Conservation (phyloP, 768 basidiomycete species). For the Tulasnella sp. region DNA sequence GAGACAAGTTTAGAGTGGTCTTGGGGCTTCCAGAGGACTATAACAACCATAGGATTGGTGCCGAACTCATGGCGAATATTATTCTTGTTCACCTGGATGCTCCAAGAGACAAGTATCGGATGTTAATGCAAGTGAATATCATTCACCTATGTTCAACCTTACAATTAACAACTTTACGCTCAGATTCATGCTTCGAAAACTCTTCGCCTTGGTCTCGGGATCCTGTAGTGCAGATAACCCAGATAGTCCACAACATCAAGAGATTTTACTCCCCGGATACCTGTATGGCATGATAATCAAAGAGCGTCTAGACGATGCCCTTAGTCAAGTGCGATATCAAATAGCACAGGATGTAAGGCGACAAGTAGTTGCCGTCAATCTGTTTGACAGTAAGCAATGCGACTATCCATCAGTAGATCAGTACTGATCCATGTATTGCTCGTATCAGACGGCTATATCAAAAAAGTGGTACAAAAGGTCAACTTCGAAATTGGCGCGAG, state of each 20-base stretch:
- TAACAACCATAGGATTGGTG: constrained; percentile 69
- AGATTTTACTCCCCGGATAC: constrained; percentile 84
- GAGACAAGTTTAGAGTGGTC: constrained; percentile 92
- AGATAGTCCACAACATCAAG: constrained; percentile 97
- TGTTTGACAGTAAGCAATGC: constrained; percentile 59
- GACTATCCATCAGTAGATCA: not conserved
- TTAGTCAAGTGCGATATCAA: constrained; percentile 31
- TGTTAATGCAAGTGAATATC: constrained; percentile 62
- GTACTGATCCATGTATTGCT: constrained; percentile 9
- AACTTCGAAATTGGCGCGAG: constrained; percentile 87
- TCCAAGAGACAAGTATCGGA: constrained; percentile 84
- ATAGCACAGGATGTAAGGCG: constrained; percentile 61
- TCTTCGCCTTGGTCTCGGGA: constrained; percentile 81
- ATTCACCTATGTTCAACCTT: not conserved
- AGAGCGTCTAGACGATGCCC: constrained; percentile 83
- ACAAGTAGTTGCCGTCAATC: constrained; percentile 64
- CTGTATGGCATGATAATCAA: constrained; percentile 97
- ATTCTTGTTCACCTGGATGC: constrained; percentile 80
- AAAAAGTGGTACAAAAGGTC: constrained; percentile 55
- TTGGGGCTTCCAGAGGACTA: constrained; percentile 86
- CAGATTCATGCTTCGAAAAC: constrained; percentile 95
- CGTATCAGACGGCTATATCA: constrained; percentile 60
- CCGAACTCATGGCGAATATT: constrained; percentile 70
- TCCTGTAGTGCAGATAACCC: constrained; percentile 90
- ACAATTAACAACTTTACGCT: not conserved